Evolutionary conservation across 306 rosid species (phyloP).

Genomic region (Vigna angularis): DNA sequence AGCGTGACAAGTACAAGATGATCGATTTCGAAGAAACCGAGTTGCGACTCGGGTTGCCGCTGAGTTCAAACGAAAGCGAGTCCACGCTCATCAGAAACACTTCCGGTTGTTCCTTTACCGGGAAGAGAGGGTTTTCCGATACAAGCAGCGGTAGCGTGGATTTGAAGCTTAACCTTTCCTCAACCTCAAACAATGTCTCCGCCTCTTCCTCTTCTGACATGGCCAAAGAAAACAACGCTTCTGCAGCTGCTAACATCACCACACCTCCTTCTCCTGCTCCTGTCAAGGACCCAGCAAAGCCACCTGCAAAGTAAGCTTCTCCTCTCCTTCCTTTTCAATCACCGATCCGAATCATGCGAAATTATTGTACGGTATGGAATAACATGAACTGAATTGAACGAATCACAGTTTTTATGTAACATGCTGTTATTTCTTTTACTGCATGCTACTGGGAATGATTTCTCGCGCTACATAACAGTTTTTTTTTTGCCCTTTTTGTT

Average conservation of each 20-base stretch:
- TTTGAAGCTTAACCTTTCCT: conserved; percentile 79
- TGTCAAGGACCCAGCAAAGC: conserved; percentile 54
- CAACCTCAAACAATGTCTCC: conserved; percentile 36
- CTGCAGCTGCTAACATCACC: conserved; percentile 39
- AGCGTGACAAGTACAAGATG: conserved; percentile 43
- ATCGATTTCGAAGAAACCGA: conserved; percentile 74
- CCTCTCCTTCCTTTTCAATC: background rate
- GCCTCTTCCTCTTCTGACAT: background rate
- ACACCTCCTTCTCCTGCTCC: conserved; percentile 25
- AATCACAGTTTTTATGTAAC: too few species aligned
- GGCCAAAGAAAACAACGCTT: conserved; percentile 30
- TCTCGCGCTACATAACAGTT: background rate
- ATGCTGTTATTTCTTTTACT: too few species aligned
- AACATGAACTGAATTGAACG: too few species aligned
- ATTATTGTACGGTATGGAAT: background rate
- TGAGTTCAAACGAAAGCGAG: conserved; percentile 48
- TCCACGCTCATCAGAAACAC: conserved; percentile 1
- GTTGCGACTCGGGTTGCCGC: conserved; percentile 69
- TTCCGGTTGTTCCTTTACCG: background rate
- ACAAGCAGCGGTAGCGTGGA: conserved; percentile 54
- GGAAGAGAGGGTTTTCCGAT: conserved; percentile 70
- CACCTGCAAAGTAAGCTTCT: conserved; percentile 66
- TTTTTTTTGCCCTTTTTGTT: background rate
- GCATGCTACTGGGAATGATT: too few species aligned
- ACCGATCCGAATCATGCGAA: too few species aligned